A percentile compares a stretch with the other conserved stretches of the same genome.
These are phyloP conservation scores for Didymella segeticola DNA, from an alignment of 2,329 filamentous ascomycete species.

Conservation along the genomic window DNA sequence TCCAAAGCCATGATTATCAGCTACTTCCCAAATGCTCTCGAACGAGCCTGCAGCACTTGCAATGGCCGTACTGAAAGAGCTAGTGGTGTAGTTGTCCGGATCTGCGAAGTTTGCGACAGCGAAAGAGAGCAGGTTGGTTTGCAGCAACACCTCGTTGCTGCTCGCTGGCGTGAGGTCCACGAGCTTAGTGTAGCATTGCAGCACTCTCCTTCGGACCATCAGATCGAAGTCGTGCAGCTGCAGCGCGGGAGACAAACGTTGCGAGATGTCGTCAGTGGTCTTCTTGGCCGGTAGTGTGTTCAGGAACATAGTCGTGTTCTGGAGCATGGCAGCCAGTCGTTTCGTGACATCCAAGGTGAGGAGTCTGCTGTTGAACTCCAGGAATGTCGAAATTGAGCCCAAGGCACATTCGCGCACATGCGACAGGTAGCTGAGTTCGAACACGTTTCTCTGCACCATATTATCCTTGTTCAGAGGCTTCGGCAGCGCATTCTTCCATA, in stretches of 20 bases:
- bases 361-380: conserved; percentile 90
- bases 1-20: conserved; percentile 93
- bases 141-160: conserved; percentile 82
- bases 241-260: conserved; percentile 81
- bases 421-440: conserved; percentile 91
- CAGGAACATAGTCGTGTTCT: conserved; percentile 91
- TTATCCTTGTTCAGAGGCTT: conserved; percentile 95
- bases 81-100: conserved; percentile 84
- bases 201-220: conserved; percentile 89
- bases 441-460: conserved; percentile 77
- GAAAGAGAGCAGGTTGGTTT: conserved; percentile 88
- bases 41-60: conserved; percentile 88
- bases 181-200: conserved; percentile 93
- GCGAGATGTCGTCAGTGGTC: conserved; percentile 82
- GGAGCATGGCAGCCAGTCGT: conserved; percentile 89
- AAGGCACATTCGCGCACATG: conserved; percentile 95
- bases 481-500: conserved; percentile 97
- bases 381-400: conserved; percentile 87
- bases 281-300: conserved; percentile 83
- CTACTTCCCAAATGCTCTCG: conserved; percentile 93
- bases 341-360: conserved; percentile 94
- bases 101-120: conserved; percentile 93
- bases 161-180: conserved; percentile 86
- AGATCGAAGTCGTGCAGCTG: conserved; percentile 89
- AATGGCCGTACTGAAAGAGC: conserved; percentile 87